A percentile compares a stretch with the other conserved stretches of the same genome.
These are phyloP conservation scores for Mycosphaerelloides madeirae DNA, from an alignment of 2,329 filamentous ascomycete species.

Conservation along the genomic window DNA sequence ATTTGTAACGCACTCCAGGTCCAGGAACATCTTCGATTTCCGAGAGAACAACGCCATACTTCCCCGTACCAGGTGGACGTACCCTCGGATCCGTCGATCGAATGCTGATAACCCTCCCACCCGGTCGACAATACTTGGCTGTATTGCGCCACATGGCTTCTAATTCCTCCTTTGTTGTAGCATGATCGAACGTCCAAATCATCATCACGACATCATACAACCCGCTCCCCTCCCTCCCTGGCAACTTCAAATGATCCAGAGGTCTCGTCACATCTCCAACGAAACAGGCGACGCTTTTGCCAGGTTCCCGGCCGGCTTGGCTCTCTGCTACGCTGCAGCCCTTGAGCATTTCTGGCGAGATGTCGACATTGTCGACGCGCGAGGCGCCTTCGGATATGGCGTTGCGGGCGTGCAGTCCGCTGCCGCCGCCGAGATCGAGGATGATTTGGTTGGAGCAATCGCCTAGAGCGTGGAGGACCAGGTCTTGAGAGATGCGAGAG, in stretches of 20 bases:
- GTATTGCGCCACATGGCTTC: constrained; percentile 5
- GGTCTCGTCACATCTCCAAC: constrained; percentile 1
- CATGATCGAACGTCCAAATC: constrained; percentile 4
- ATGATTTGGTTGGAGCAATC: constrained; percentile 3
- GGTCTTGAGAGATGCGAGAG: constrained; percentile 8
- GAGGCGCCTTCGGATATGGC: constrained; percentile 3
- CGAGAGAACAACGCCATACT: constrained; percentile 1
- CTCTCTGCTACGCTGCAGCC: neutral
- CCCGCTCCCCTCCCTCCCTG: neutral
- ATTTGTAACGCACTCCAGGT: neutral
- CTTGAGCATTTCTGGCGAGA: constrained; percentile 5
- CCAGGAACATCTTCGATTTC: constrained; percentile 1
- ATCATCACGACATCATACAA: constrained; percentile 4
- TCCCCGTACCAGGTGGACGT: neutral
- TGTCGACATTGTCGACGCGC: constrained; percentile 6
- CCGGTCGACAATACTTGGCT: neutral
- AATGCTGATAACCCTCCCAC: neutral
- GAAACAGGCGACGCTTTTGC: neutral
- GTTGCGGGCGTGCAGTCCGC: constrained; percentile 4
- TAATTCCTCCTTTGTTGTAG: neutral
- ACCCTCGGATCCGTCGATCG: neutral
- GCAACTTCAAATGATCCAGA: constrained; percentile 1
- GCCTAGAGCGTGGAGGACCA: neutral
- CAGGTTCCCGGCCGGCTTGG: neutral
- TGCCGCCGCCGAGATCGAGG: constrained; percentile 9